These are phyloP conservation scores for Inosperma sp. DNA, from an alignment of 768 basidiomycete genomes.

Conservation along the genomic window DNA sequence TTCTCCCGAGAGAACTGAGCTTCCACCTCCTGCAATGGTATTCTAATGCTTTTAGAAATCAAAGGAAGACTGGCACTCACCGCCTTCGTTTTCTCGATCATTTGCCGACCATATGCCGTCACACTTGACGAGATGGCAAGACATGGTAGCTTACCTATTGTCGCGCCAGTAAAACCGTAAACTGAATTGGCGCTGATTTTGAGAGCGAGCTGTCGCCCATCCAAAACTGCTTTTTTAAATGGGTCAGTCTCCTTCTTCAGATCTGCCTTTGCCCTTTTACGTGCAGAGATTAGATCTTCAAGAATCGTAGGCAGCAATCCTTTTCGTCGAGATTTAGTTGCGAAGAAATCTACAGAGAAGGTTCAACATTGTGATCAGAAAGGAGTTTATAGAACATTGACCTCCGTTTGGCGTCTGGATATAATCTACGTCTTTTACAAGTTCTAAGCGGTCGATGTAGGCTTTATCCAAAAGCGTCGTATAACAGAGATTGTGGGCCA, in stretches of 20 bases:
- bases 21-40: constrained; percentile 69
- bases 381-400: constrained; percentile 26
- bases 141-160: constrained; percentile 94
- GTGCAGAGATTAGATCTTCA: constrained; percentile 88
- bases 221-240: constrained; percentile 93
- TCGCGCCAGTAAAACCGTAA: constrained; percentile 98
- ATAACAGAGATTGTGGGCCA: constrained; percentile 99
- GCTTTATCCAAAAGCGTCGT: constrained; percentile 85
- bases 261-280: constrained; percentile 93
- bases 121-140: constrained; percentile 92
- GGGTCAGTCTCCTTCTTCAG: constrained; percentile 96
- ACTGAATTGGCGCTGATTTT: constrained; percentile 99
- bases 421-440: constrained; percentile 86
- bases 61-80: constrained; percentile 33
- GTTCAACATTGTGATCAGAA: background rate
- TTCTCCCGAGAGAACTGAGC: constrained; percentile 80
- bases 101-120: constrained; percentile 95
- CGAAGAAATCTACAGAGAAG: constrained; percentile 72
- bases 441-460: constrained; percentile 70
- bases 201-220: constrained; percentile 93
- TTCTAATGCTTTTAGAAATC: background rate
- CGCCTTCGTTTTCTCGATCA: constrained; percentile 97
- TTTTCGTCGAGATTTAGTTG: constrained; percentile 65
- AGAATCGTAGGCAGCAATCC: constrained; percentile 88
- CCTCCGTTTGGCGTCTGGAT: constrained; percentile 95